Percentiles rank a stretch among this genome's conserved stretches.
Evolutionary conservation across 352 stramenopile species (phyloP).

Genomic region (Globisporangium paroecandrum): DNA sequence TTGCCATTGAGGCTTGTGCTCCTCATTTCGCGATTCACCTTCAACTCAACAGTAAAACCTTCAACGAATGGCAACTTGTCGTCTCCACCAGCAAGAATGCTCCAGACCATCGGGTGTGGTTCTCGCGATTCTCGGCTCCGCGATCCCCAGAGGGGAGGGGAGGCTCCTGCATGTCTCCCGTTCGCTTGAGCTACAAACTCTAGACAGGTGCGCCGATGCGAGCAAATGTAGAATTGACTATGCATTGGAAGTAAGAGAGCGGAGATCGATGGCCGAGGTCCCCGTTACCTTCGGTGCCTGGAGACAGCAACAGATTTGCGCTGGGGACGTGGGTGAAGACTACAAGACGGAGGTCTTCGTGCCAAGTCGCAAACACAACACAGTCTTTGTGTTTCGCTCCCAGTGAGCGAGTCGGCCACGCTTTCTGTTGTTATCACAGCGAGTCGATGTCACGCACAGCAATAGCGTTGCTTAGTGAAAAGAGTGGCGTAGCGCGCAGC

Average conservation of each 20-base stretch:
- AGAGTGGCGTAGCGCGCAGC: neutral
- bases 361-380: neutral
- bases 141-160: neutral
- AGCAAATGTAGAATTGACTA: too few species aligned
- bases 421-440: neutral
- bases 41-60: neutral
- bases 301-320: neutral
- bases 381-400: neutral
- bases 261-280: too few species aligned
- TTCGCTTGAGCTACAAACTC: too few species aligned
- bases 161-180: too few species aligned
- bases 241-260: too few species aligned
- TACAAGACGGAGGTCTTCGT: neutral
- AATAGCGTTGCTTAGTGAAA: neutral
- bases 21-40: neutral
- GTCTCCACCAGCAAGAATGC: neutral
- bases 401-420: neutral
- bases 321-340: neutral
- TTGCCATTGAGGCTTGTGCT: neutral
- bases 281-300: too few species aligned
- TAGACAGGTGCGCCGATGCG: too few species aligned
- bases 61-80: neutral
- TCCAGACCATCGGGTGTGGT: neutral
- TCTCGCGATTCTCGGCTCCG: neutral
- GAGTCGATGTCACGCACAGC: neutral